Evolutionary conservation across 106 monocot species (phyloP).

Genomic region (Narthecium ossifragum): DNA sequence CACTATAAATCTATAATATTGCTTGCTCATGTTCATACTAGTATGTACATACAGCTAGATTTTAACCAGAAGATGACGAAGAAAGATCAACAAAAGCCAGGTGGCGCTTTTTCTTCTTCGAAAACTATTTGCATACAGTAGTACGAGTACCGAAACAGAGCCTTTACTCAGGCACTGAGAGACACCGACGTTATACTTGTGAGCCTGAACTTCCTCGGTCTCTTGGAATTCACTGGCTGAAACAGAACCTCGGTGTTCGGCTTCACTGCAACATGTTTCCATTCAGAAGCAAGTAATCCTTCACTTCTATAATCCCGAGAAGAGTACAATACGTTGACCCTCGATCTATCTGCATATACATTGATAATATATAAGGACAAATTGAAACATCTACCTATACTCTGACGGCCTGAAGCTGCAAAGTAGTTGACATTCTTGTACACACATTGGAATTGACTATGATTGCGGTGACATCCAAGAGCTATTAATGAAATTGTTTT

Average conservation of each 20-base stretch:
- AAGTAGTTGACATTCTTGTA: not conserved
- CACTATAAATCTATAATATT: too few species aligned
- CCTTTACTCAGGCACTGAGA: conserved; percentile 38
- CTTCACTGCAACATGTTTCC: conserved; percentile 56
- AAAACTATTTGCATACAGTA: too few species aligned
- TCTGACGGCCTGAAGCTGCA: not conserved
- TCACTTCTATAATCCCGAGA: conserved; percentile 61
- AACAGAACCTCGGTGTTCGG: conserved; percentile 56
- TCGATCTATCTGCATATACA: conserved; percentile 62
- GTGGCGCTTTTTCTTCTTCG: too few species aligned
- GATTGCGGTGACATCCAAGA: too few species aligned
- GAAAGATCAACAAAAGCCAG: too few species aligned
- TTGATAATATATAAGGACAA: not conserved
- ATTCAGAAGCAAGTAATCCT: conserved; percentile 52
- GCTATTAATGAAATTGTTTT: too few species aligned
- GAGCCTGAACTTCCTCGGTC: conserved; percentile 58
- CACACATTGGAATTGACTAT: not conserved
- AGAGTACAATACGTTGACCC: conserved; percentile 41
- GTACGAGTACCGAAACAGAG: too few species aligned
- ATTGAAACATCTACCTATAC: not conserved
- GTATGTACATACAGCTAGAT: too few species aligned
- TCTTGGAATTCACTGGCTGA: conserved; percentile 68
- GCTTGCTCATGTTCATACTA: too few species aligned
- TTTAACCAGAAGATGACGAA: too few species aligned
- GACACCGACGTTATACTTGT: conserved; percentile 44